A percentile compares a stretch with the other conserved stretches of the same genome.
phyloP scores from a whole-genome alignment of 352 stramenopile species.

The Phytophthora meadii region DNA sequence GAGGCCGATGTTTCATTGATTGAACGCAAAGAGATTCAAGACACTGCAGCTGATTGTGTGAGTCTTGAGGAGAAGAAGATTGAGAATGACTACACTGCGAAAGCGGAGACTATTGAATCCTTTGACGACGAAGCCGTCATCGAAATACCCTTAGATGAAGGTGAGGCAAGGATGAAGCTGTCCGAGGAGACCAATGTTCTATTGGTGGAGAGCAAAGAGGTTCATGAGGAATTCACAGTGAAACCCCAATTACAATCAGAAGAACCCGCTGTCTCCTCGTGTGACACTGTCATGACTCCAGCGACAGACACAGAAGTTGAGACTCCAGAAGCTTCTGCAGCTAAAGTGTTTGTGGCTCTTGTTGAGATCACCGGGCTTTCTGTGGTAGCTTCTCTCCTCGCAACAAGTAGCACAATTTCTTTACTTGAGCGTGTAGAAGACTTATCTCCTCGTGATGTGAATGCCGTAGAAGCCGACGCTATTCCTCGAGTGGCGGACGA shows the following conservation, averaged over 20 bases:
- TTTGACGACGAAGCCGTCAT: neutral
- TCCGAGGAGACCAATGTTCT: neutral
- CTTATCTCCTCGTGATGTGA: neutral
- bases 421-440: conserved; percentile 4
- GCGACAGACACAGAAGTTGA: neutral
- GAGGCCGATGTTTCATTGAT: too few relatives aligned
- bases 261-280: neutral
- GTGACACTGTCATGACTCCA: neutral
- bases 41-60: neutral
- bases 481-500: neutral
- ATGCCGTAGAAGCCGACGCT: neutral
- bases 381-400: neutral
- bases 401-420: neutral
- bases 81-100: neutral
- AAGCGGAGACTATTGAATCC: neutral
- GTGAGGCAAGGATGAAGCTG: neutral
- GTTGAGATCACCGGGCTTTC: conserved; percentile 17
- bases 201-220: neutral
- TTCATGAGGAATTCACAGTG: neutral
- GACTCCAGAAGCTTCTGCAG: conserved; percentile 7
- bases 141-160: neutral
- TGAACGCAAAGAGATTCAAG: neutral
- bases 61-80: neutral
- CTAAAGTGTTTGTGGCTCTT: conserved; percentile 15
- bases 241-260: neutral